These are phyloP conservation scores for Raffaelea ambrosiae DNA, from an alignment of 2,329 filamentous ascomycete species.

Conservation along the genomic window DNA sequence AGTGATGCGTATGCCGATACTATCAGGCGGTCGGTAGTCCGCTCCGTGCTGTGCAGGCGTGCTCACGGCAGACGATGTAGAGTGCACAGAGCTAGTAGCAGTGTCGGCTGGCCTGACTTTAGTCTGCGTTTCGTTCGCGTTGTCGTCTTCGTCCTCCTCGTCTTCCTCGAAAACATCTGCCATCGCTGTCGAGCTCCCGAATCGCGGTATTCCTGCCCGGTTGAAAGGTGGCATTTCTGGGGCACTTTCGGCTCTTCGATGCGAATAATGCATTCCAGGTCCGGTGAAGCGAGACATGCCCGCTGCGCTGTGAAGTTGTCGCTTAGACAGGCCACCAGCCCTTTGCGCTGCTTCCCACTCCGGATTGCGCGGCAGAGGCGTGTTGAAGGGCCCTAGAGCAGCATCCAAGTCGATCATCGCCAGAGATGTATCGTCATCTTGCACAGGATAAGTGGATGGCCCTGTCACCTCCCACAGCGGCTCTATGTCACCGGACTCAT, in stretches of 20 bases:
- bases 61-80: conserved; percentile 3
- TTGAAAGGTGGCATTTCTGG: conserved; percentile 74
- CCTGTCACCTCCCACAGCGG: conserved; percentile 29
- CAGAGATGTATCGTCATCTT: conserved; percentile 58
- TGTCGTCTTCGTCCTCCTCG: conserved; percentile 49
- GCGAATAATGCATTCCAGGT: conserved; percentile 63
- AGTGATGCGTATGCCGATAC: conserved; percentile 16
- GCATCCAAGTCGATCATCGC: conserved; percentile 92
- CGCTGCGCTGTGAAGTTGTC: conserved; percentile 69
- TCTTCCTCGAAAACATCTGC: conserved; percentile 83
- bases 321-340: conserved; percentile 47
- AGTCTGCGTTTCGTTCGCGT: neutral
- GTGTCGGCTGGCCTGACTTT: neutral
- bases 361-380: conserved; percentile 54
- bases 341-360: conserved; percentile 61
- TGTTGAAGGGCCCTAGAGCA: conserved; percentile 86
- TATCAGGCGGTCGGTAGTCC: conserved; percentile 6
- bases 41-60: neutral
- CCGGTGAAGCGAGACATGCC: conserved; percentile 60
- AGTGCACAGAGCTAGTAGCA: conserved; percentile 3
- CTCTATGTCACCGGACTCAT: conserved; percentile 12
- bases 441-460: conserved; percentile 17
- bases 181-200: conserved; percentile 65
- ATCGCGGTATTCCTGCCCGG: conserved; percentile 49
- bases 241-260: conserved; percentile 71